Evolutionary conservation across 495 filamentous ascomycete genomes (phyloP), one percentile per base, ranked within the genome.

Genomic region (Lophiostoma macrostomum): DNA sequence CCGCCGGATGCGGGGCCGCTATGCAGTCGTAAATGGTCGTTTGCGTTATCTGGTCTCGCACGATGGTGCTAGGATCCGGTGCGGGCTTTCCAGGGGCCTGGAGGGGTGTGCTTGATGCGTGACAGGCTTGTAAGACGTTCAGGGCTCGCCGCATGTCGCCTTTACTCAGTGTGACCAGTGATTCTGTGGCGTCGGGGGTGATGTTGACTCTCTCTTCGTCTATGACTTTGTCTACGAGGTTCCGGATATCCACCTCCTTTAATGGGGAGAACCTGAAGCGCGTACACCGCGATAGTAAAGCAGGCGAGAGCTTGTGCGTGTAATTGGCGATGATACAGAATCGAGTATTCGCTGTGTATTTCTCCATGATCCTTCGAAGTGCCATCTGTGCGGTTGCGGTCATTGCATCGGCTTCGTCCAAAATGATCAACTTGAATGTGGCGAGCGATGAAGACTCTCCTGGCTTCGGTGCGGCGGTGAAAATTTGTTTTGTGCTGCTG

Each of bases 251-350:
- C 4, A 63, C 68, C 53, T 94, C 87, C 64, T 95, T 95, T 27
- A 99, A 71, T 22, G 93, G 93, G 56, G 87, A 91, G 71, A 99
- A 99, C 18, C 93, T 78, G 73, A 99, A 99, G 30, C 93, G 76
- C 2, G 93, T 97, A 71, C 93, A 99, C 56, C 93, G 76, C 25
- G 90, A 96, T 14, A 99, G 78, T 6, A 99, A 75, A 0, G 93
- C 93, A 0, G 93, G 91, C 5, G 88, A 91, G n/a, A 99, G 82
- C 69, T 97, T 99, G 73, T 99, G 93, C 25, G 93, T 95, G 68
- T 99, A 99, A 70, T 99, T 99, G 60, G 94, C 94, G 51, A 99
- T 96, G 62, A 99, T 89, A 72, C 91, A 96, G 71, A 99, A 99
- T 43, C 93, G 80, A 0, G 93, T 96, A 72, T 99, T 97, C 52